Conservation (phyloP, 257 asterid species). For the Fraxinus quadrangulata region DNA sequence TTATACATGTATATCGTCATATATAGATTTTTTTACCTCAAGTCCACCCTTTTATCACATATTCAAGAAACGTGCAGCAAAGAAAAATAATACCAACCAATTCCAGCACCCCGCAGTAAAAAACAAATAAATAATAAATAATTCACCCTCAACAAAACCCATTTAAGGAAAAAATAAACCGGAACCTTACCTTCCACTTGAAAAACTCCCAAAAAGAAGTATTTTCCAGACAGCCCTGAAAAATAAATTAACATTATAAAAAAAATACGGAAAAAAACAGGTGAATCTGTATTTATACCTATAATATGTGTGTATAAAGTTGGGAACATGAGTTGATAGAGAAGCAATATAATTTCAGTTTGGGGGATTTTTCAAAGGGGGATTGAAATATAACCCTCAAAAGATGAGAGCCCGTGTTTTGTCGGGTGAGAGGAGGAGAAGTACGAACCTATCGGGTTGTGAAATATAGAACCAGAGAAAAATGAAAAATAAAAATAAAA, state of each 20-base stretch:
- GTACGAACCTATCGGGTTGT: conserved; percentile 14
- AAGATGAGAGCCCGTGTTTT: conserved; percentile 17
- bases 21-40: conserved; percentile 10
- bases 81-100: conserved; percentile 3
- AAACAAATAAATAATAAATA: conserved; percentile 7
- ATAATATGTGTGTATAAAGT: neutral
- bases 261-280: conserved; percentile 11
- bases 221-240: conserved; percentile 23
- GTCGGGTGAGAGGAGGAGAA: conserved; percentile 23
- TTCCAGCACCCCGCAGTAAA: conserved; percentile 9
- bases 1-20: neutral
- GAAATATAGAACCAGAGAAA: neutral
- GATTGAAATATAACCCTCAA: conserved; percentile 30
- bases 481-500: neutral
- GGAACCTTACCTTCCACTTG: conserved; percentile 28
- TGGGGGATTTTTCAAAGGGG: conserved; percentile 22
- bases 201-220: conserved; percentile 28
- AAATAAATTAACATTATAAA: conserved; percentile 1
- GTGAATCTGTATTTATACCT: neutral
- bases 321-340: neutral
- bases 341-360: conserved; percentile 6
- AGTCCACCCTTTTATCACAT: conserved; percentile 23
- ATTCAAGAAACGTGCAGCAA: conserved; percentile 13
- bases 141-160: conserved; percentile 1
- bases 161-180: neutral